Base-by-base conservation (phyloP, 805 yeast genomes). In the Saccharomyces paradoxus region DNA sequence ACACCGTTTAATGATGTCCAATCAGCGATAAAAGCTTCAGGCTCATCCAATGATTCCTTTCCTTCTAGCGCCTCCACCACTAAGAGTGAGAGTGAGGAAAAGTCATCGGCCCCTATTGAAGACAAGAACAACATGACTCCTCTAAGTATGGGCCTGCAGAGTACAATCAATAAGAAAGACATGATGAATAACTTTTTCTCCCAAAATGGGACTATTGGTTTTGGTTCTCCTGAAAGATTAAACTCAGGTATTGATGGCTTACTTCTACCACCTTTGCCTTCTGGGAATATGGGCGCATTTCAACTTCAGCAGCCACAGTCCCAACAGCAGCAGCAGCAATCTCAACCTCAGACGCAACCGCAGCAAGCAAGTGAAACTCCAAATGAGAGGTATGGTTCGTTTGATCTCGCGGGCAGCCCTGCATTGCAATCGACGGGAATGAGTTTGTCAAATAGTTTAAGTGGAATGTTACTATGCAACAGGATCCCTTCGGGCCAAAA, bases 251-350 rank as follows among this genome's bases (percentile, higher is more conserved):
- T 60, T 54, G 68, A 63, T 44, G 58, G 58, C n/a, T 32, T 65
- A 21, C 52, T 63, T 13, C 51, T 63, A 32, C 68, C 68, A 27
- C 67, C 67, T 6, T 46, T 63, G 41, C 56, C 60, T 21, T 57
- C 63, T 13, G 62, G 24, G 17, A 37, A 37, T 37, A 37, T 37
- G 22, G 24, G 44, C 24, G 22, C 44, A 6, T 37, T 37, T 9
- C 53, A 28, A 32, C 41, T 21, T 41, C 24, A 37, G 24, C 44
- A 26, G 8, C 51, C 24, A 21, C 53, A 31, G 50, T 24, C 21
- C 21, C 47, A 48, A 17, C 32, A 21, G 28, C 51, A 49, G 44
- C 26, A 14, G 27, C 50, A 27, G 37, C 51, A 12, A 49, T n/a
- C 22, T 22, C 49, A 46, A 22, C 21, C 30, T 4, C 30, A 26